A percentile compares a stretch with the other conserved stretches of the same genome.
These are phyloP conservation scores for Sordaria brevicollis DNA, from an alignment of 495 filamentous ascomycete species.

Conservation along the genomic window DNA sequence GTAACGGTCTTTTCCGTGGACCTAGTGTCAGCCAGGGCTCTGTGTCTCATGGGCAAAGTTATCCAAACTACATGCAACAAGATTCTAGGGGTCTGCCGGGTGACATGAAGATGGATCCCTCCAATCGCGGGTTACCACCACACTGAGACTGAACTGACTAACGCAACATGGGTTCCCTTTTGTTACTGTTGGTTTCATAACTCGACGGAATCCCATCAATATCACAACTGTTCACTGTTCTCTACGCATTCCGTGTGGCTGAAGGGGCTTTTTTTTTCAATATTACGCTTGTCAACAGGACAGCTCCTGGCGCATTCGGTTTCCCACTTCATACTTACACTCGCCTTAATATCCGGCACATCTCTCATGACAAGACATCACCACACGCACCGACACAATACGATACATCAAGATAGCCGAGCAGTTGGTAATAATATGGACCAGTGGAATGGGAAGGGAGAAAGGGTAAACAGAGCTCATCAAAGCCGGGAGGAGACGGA, in stretches of 20 bases:
- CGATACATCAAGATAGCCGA: neutral
- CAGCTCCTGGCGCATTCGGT: neutral
- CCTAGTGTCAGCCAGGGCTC: constrained; percentile 3
- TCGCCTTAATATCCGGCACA: neutral
- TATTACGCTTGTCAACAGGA: neutral
- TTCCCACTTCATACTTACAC: neutral
- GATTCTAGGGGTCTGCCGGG: neutral
- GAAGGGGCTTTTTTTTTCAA: neutral
- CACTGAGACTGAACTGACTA: neutral
- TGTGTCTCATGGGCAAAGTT: constrained; percentile 3
- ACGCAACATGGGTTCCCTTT: neutral
- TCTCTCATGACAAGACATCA: neutral
- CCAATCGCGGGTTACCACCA: constrained; percentile 4
- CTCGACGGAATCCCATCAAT: neutral
- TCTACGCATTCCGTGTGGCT: neutral
- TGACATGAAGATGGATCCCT: constrained; percentile 6
- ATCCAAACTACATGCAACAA: constrained; percentile 1
- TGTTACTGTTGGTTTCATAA: neutral
- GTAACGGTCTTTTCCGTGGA: constrained; percentile 11
- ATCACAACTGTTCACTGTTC: neutral
- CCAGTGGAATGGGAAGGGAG: neutral
- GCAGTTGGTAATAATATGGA: neutral
- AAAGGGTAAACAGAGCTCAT: neutral
- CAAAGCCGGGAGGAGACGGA: neutral
- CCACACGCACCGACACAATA: neutral